Conservation (phyloP, 306 rosid species). For the Fagus sylvatica region DNA sequence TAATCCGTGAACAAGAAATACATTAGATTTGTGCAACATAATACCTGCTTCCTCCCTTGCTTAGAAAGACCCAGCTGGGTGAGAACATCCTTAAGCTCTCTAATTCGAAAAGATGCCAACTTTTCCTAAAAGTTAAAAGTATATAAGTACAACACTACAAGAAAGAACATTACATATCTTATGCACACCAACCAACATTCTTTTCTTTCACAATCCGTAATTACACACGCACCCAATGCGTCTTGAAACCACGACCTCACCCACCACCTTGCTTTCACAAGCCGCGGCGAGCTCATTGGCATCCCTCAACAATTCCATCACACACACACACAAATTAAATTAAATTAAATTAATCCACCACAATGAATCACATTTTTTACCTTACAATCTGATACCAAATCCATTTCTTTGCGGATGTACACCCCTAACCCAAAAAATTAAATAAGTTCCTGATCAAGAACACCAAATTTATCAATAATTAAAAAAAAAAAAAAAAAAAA, state of each 20-base stretch:
- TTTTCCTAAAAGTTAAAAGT: conserved; percentile 58
- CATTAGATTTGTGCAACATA: background rate
- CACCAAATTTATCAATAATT: background rate
- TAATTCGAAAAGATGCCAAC: conserved; percentile 75
- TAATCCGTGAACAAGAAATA: background rate
- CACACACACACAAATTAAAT: no score
- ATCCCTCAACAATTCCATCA: no score
- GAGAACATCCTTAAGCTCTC: conserved; percentile 95
- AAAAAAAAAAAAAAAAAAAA: no score
- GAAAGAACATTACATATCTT: background rate
- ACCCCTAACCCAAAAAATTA: background rate
- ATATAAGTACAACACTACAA: background rate
- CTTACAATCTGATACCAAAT: background rate
- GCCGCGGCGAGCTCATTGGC: no score
- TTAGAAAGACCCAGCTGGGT: conserved; percentile 53
- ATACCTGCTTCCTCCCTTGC: conserved; percentile 13
- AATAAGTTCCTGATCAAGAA: background rate
- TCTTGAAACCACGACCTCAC: no score
- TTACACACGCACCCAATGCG: no score
- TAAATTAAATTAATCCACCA: background rate
- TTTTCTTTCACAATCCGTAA: no score
- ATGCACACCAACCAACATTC: background rate
- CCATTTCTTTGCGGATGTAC: background rate
- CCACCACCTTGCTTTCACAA: no score
- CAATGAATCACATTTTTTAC: background rate